These are phyloP conservation scores for Hordeum marinum DNA, from an alignment of 176 grass and related monocot species.

Conservation along the genomic window DNA sequence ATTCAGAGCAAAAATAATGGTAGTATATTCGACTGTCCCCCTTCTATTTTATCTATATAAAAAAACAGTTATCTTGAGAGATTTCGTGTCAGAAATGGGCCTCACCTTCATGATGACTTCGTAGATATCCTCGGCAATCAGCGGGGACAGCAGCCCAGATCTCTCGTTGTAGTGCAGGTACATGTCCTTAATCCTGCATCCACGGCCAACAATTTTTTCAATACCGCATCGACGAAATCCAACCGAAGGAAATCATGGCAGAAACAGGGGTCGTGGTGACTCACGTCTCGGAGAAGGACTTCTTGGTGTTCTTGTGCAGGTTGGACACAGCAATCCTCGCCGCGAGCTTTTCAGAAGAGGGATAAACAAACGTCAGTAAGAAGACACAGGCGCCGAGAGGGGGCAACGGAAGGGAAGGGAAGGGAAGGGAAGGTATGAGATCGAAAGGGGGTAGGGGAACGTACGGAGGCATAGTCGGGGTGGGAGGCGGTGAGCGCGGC, in stretches of 20 bases:
- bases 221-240: not conserved
- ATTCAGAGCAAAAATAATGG: not conserved
- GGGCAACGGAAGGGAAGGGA: not conserved
- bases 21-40: too few species aligned
- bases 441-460: too few species aligned
- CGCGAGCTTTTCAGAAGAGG: conserved; percentile 53
- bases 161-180: conserved; percentile 63
- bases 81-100: not conserved
- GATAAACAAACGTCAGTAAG: not conserved
- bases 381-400: not conserved
- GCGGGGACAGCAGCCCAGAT: conserved; percentile 68
- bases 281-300: conserved; percentile 95
- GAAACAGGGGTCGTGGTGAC: not conserved
- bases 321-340: conserved; percentile 94
- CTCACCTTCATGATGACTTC: conserved; percentile 94
- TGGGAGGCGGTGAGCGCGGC: conserved; percentile 83
- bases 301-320: conserved; percentile 96
- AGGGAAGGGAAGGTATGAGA: not conserved
- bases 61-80: too few species aligned
- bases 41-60: too few species aligned
- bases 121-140: conserved; percentile 80
- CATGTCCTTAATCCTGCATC: conserved; percentile 88
- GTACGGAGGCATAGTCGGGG: conserved; percentile 86
- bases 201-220: not conserved
- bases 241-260: not conserved